Conservation (phyloP, 2,329 filamentous ascomycete species). For the Cordyceps tenuipes region DNA sequence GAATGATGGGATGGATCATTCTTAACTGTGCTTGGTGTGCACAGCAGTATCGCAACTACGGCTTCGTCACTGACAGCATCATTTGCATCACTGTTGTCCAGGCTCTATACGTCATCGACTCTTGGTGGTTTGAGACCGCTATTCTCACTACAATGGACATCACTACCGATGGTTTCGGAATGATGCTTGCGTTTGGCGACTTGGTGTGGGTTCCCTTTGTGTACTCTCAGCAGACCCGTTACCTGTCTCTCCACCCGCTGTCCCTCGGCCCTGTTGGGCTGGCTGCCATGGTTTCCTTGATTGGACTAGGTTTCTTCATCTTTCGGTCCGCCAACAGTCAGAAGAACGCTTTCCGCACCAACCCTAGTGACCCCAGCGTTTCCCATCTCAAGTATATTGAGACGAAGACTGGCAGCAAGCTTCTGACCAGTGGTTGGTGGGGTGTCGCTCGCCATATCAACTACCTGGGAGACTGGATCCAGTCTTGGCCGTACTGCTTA, state of each 20-base stretch:
- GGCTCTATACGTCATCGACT: constrained; percentile 74
- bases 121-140: constrained; percentile 77
- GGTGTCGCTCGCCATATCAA: constrained; percentile 88
- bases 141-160: constrained; percentile 93
- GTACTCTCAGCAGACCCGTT: constrained; percentile 77
- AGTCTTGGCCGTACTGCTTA: constrained; percentile 83
- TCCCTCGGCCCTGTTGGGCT: constrained; percentile 65
- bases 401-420: constrained; percentile 71
- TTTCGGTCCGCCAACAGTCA: constrained; percentile 92
- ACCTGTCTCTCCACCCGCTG: constrained; percentile 73
- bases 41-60: constrained; percentile 79
- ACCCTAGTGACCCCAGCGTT: constrained; percentile 72
- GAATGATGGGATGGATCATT: constrained; percentile 81
- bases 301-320: constrained; percentile 71
- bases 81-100: constrained; percentile 71
- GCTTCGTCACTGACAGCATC: constrained; percentile 79
- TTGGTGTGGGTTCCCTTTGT: constrained; percentile 88
- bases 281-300: constrained; percentile 55
- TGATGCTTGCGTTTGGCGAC: constrained; percentile 91
- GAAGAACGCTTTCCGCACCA: constrained; percentile 88
- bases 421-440: constrained; percentile 89
- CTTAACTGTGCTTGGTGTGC: constrained; percentile 78
- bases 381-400: constrained; percentile 77
- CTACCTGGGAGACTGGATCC: constrained; percentile 91
- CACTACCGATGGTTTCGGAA: constrained; percentile 85